phyloP scores from a whole-genome alignment of 225 moss, liverwort and hornwort genomes.

The Straminergon stramineum region DNA sequence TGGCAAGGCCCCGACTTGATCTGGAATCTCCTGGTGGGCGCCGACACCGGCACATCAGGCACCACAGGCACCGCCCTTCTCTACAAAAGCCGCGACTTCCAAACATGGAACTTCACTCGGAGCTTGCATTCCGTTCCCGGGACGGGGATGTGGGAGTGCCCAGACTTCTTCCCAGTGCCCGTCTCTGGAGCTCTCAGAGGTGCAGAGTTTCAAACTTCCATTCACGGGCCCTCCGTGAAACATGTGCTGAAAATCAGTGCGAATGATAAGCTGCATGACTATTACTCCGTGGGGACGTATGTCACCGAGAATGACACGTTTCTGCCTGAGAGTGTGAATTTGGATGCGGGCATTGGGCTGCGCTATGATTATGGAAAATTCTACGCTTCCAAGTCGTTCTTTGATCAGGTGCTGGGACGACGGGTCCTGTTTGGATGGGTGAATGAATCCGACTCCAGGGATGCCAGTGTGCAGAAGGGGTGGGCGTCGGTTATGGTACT shows the following conservation, averaged over 20 bases:
- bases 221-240: slow-evolving; percentile 35
- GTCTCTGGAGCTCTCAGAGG: slow-evolving; percentile 24
- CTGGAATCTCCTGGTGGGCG: slow-evolving; percentile 72
- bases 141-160: slow-evolving; percentile 98
- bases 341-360: slow-evolving; percentile 61
- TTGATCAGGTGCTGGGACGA: slow-evolving; percentile 32
- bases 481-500: slow-evolving; percentile 79
- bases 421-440: slow-evolving; percentile 81
- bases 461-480: slow-evolving; percentile 34
- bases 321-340: slow-evolving; percentile 17
- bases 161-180: slow-evolving; percentile 67
- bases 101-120: slow-evolving; percentile 40
- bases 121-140: slow-evolving; percentile 34
- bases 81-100: slow-evolving; percentile 59
- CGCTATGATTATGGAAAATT: slow-evolving; percentile 85
- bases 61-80: slow-evolving; percentile 45
- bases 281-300: slow-evolving; percentile 69
- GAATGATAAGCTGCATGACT: slow-evolving; percentile 44
- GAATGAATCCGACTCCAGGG: slow-evolving; percentile 62
- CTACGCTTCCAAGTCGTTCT: slow-evolving; percentile 87
- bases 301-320: slow-evolving; percentile 42
- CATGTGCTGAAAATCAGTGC: slow-evolving; percentile 70
- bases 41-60: slow-evolving; percentile 2
- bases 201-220: slow-evolving; percentile 14
- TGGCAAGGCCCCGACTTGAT: slow-evolving; percentile 54